phyloP scores from a whole-genome alignment of 2,329 filamentous ascomycete species.

The Arthrobotrys sphaeroides region DNA sequence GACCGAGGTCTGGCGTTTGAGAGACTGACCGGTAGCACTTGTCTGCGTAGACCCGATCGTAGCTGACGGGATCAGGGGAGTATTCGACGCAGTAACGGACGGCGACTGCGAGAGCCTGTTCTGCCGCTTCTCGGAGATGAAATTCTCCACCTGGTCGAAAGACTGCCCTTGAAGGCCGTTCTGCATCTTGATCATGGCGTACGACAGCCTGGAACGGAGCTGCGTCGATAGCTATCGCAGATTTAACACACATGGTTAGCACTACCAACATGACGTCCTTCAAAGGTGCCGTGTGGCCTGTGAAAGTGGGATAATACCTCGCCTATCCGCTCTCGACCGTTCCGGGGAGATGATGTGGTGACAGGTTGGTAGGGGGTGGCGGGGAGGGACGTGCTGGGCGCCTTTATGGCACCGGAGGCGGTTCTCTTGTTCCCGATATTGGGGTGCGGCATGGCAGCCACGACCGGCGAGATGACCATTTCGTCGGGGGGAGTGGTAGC shows the following conservation, averaged over 20 bases:
- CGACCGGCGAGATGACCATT: conserved; percentile 33
- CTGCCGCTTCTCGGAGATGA: conserved; percentile 37
- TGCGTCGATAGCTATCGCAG: conserved; percentile 46
- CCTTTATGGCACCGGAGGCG: conserved; percentile 48
- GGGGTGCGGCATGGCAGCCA: conserved; percentile 27
- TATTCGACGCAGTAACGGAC: conserved; percentile 18
- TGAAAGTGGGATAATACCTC: conserved; percentile 47
- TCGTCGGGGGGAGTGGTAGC: conserved; percentile 10
- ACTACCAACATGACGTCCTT: background rate
- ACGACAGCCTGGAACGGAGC: conserved; percentile 46
- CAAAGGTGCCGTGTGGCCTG: background rate
- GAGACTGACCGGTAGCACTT: conserved; percentile 25
- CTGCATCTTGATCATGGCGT: conserved; percentile 54
- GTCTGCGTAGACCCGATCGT: conserved; percentile 8
- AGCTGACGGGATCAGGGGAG: conserved; percentile 33
- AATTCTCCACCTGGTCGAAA: conserved; percentile 49
- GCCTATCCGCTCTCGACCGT: conserved; percentile 50
- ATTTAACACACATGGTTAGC: conserved; percentile 19
- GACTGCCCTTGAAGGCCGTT: conserved; percentile 49
- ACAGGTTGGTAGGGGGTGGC: conserved; percentile 49
- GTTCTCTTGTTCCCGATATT: conserved; percentile 48
- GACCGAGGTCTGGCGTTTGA: conserved; percentile 42
- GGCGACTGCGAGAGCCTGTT: conserved; percentile 47
- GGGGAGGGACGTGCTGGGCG: conserved; percentile 41
- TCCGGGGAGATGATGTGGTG: conserved; percentile 40